phyloP scores from a whole-genome alignment of 495 filamentous ascomycete species.

The Penicillium chermesinum region DNA sequence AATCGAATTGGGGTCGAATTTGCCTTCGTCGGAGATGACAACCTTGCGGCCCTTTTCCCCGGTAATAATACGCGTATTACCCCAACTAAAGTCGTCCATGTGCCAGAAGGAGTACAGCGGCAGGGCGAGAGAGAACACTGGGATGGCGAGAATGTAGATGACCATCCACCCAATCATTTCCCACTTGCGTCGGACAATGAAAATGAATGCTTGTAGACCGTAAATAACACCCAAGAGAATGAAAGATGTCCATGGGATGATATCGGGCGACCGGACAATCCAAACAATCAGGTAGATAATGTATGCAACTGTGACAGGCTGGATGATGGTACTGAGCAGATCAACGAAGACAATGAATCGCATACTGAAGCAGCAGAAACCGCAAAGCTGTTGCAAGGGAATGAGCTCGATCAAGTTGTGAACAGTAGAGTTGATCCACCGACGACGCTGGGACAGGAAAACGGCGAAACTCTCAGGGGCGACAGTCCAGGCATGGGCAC shows the following conservation, averaged over 20 bases:
- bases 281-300: conserved; percentile 83
- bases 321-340: conserved; percentile 82
- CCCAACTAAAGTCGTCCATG: conserved; percentile 99
- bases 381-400: conserved; percentile 86
- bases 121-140: conserved; percentile 84
- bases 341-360: conserved; percentile 96
- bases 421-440: conserved; percentile 99
- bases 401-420: conserved; percentile 97
- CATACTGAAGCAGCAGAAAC: conserved; percentile 99
- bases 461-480: conserved; percentile 90
- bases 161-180: conserved; percentile 99
- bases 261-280: conserved; percentile 51
- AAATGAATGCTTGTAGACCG: conserved; percentile 94
- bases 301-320: conserved; percentile 89
- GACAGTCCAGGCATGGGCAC: conserved; percentile 90
- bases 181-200: conserved; percentile 94
- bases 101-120: conserved; percentile 98
- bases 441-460: conserved; percentile 94
- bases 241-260: conserved; percentile 78
- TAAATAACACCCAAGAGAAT: conserved; percentile 91
- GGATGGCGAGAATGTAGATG: conserved; percentile 86
- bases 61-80: conserved; percentile 96
- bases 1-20: conserved; percentile 90
- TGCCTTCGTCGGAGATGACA: conserved; percentile 94
- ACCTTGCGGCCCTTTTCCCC: conserved; percentile 90